These are phyloP conservation scores for Lophiostoma macrostomum DNA, from an alignment of 495 filamentous ascomycete species.

Conservation along the genomic window DNA sequence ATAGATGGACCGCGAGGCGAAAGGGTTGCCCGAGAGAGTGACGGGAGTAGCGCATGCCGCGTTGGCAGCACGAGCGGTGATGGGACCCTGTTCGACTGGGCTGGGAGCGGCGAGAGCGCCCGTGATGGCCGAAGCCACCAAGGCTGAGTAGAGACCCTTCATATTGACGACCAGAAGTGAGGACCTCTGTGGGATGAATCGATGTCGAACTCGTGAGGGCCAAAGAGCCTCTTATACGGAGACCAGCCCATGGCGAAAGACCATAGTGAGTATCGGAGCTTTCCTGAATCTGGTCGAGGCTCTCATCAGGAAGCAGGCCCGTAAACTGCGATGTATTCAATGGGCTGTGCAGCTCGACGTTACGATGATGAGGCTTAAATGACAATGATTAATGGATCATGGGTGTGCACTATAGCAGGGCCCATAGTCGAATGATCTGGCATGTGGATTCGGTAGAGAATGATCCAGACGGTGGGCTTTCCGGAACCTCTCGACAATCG, in stretches of 20 bases:
- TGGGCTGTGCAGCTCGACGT: slow-evolving; percentile 24
- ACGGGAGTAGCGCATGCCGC: slow-evolving; percentile 50
- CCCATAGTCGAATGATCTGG: slow-evolving; percentile 19
- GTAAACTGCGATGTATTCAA: slow-evolving; percentile 32
- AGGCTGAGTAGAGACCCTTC: slow-evolving; percentile 31
- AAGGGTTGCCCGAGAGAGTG: slow-evolving; percentile 55
- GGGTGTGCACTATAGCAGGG: slow-evolving; percentile 22
- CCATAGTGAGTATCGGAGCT: neutral
- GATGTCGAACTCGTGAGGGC: slow-evolving; percentile 9
- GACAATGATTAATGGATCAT: slow-evolving; percentile 20
- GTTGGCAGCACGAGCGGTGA: slow-evolving; percentile 16
- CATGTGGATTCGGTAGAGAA: slow-evolving; percentile 8
- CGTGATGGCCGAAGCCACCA: slow-evolving; percentile 30
- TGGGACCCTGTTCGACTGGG: slow-evolving; percentile 25
- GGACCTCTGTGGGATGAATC: slow-evolving; percentile 7
- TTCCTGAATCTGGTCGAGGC: slow-evolving; percentile 12
- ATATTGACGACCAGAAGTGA: slow-evolving; percentile 18
- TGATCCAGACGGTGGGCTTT: slow-evolving; percentile 17
- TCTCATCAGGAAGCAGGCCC: slow-evolving; percentile 32
- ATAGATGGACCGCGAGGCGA: slow-evolving; percentile 52
- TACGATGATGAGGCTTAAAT: slow-evolving; percentile 32
- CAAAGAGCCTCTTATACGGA: slow-evolving; percentile 28
- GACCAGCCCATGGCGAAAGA: slow-evolving; percentile 6
- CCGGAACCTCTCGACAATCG: slow-evolving; percentile 14
- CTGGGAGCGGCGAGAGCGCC: slow-evolving; percentile 28